Base-by-base conservation (phyloP, 2,329 filamentous ascomycete species). In the Diplodia corticola region DNA sequence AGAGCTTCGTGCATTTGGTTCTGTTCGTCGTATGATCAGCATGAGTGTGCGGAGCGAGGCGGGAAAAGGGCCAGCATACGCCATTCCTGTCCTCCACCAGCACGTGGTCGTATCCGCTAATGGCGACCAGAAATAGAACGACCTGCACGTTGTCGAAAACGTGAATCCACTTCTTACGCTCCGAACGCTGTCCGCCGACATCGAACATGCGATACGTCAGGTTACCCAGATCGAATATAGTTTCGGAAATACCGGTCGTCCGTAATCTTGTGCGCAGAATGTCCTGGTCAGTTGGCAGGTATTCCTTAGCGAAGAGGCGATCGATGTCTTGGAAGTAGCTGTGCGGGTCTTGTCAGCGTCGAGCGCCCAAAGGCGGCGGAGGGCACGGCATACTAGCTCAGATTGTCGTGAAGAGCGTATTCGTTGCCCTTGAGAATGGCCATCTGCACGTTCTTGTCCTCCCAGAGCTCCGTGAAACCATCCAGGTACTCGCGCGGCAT, bases 181-280 rank as follows among this genome's bases (percentile, higher is more conserved):
- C 93, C 30, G 93, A 96, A 72, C 93, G 85, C 77, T 97, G 93
- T 67, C 93, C 93, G 76, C 93, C 93, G 54, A 96, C 93, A 74
- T 97, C 93, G 79, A 96, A 96, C 93, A 98, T 97, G 73, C 93
- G 90, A 80, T 97, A 97, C 69, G 93, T 96, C 73, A 97, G 86
- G 74, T 94, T 90, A 68, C 93, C 93, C 15, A 96, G 85, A 77
- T 96, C 92, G 78, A 98, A 98, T 69, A 94, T 86, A 2, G 93
- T 97, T 79, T 98, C 94, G 60, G 92, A 97, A 73, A 98, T 98
- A 72, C 94, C 94, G 2, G 95, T 98, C 20, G 94, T 98, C 73
- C 93, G 87, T 78, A 98, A 80, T 77, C 94, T 87, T 63, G 93
- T 95, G 71, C 94, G 91, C 63, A 98, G 85, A 72, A 98, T 90